Percentiles rank a stretch among this genome's conserved stretches.
Evolutionary conservation across 2,329 filamentous ascomycete genomes (phyloP).

Genomic region (Nemania sp.): DNA sequence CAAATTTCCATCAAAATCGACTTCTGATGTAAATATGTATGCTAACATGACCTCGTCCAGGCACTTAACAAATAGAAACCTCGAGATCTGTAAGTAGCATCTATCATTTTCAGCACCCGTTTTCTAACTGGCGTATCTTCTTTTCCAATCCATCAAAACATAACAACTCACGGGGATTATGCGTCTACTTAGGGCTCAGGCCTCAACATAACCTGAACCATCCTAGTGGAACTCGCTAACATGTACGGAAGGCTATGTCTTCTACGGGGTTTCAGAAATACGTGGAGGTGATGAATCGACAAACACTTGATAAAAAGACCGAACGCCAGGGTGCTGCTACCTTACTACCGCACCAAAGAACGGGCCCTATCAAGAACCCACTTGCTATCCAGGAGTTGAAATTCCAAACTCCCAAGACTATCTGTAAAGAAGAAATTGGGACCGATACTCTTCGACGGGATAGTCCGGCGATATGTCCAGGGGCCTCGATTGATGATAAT

Average conservation of each 20-base stretch:
- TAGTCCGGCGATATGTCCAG: neutral
- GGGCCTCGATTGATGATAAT: neutral
- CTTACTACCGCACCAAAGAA: conserved; percentile 32
- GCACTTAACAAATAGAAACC: neutral
- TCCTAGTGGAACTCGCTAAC: conserved; percentile 1
- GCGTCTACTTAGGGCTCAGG: neutral
- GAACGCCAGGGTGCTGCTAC: neutral
- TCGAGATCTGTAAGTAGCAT: neutral
- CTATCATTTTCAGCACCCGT: neutral
- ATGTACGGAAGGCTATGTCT: neutral
- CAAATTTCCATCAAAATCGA: neutral
- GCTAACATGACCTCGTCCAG: neutral
- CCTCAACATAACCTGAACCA: neutral
- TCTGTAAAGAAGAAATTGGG: neutral
- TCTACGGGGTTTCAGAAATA: conserved; percentile 14
- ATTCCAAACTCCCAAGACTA: neutral
- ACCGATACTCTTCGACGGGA: neutral
- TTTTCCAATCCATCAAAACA: neutral
- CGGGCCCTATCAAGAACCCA: neutral
- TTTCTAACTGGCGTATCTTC: neutral
- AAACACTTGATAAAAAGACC: conserved; percentile 17
- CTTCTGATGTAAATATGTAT: neutral
- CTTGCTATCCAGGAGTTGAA: neutral
- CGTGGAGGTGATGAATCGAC: conserved; percentile 25
- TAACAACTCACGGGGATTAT: neutral